phyloP scores from a whole-genome alignment of 140 eudicot species.

The Erigeron philadelphicus region DNA sequence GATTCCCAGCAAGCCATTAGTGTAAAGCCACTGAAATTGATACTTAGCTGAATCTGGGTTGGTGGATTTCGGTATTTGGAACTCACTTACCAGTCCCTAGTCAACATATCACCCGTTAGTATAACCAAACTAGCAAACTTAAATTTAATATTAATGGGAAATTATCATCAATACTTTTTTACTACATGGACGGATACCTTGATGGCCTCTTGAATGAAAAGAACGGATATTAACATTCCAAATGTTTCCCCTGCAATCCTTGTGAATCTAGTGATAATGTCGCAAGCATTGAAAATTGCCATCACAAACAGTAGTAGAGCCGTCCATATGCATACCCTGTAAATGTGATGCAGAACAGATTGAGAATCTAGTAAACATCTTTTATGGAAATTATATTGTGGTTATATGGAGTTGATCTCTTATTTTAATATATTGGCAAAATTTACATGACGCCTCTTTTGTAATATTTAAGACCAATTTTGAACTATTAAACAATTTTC shows the following conservation, averaged over 20 bases:
- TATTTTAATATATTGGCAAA: too few species aligned
- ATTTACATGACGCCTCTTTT: too few species aligned
- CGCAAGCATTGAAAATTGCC: slow-evolving; percentile 43
- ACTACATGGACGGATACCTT: slow-evolving; percentile 32
- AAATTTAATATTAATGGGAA: not conserved
- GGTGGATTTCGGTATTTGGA: slow-evolving; percentile 35
- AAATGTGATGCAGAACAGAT: slow-evolving; percentile 3
- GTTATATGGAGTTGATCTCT: too few species aligned
- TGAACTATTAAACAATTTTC: too few species aligned
- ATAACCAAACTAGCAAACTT: not conserved
- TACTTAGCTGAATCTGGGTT: slow-evolving; percentile 22
- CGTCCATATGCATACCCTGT: slow-evolving; percentile 57
- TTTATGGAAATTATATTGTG: not conserved
- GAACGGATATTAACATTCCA: slow-evolving; percentile 52
- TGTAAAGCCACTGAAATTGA: slow-evolving; percentile 53
- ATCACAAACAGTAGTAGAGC: slow-evolving; percentile 43
- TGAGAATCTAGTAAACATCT: slow-evolving; percentile 3
- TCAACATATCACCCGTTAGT: not conserved
- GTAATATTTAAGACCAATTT: too few species aligned
- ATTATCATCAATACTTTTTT: not conserved
- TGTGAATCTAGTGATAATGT: slow-evolving; percentile 43
- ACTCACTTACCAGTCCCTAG: slow-evolving; percentile 51
- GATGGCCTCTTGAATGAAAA: slow-evolving; percentile 52
- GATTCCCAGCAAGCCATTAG: slow-evolving; percentile 42
- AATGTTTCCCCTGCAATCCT: slow-evolving; percentile 53